Percentiles rank a stretch among this genome's conserved stretches.
Conservation (phyloP, 192 early-diverging fungal species). For the Rhizoclosmatium sp. region DNA sequence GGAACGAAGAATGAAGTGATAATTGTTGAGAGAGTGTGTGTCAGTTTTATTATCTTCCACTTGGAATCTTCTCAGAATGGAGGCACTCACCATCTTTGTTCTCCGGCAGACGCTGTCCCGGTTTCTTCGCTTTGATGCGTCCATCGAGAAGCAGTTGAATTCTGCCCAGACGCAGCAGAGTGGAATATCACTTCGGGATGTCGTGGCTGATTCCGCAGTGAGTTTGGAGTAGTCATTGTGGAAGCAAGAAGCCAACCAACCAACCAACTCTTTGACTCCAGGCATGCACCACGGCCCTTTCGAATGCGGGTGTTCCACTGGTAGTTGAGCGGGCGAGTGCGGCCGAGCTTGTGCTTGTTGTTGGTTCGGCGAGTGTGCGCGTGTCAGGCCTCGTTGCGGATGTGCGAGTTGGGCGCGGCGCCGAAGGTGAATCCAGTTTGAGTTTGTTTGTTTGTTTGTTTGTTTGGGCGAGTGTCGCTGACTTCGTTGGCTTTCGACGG, state of each 20-base stretch:
- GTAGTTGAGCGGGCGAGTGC: background rate
- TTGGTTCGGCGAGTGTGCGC: background rate
- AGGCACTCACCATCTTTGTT: background rate
- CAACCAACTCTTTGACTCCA: background rate
- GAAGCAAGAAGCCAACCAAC: background rate
- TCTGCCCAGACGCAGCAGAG: background rate
- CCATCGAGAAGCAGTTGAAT: background rate
- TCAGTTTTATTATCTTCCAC: too few relatives aligned
- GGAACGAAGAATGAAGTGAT: too few relatives aligned
- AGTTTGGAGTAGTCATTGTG: background rate
- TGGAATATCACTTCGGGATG: background rate
- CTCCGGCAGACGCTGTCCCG: background rate
- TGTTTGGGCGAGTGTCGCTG: background rate
- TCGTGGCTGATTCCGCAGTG: background rate
- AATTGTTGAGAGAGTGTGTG: too few relatives aligned
- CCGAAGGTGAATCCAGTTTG: background rate
- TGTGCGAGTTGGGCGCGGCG: background rate
- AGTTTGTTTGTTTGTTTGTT: background rate
- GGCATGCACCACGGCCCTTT: background rate
- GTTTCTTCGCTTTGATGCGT: background rate
- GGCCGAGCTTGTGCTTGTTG: background rate
- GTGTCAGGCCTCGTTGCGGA: background rate
- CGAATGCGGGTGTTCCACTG: background rate
- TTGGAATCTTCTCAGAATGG: background rate
- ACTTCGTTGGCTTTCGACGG: background rate